Conservation (phyloP, 352 stramenopile genomes). For the Pythium diclinum region DNA sequence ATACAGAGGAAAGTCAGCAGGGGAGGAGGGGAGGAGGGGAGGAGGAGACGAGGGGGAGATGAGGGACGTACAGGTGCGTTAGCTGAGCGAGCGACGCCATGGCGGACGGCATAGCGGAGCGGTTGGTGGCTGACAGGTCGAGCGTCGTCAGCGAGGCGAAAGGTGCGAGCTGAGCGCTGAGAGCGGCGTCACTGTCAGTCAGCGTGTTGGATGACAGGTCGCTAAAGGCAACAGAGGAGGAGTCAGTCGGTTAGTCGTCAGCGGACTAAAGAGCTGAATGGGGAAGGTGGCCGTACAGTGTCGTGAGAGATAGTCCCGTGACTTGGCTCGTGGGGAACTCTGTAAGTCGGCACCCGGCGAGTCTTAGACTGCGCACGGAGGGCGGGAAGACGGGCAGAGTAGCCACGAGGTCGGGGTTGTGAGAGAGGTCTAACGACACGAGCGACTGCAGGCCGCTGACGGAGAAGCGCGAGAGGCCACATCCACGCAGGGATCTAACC, state of each 20-base stretch:
- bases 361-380: slow-evolving; percentile 3
- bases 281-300: slow-evolving; percentile 13
- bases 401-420: slow-evolving; percentile 5
- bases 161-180: background rate
- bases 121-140: slow-evolving; percentile 20
- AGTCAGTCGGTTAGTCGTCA: background rate
- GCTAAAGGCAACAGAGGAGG: background rate
- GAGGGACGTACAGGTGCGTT: slow-evolving; percentile 14
- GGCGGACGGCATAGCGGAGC: slow-evolving; percentile 1
- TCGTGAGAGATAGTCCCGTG: slow-evolving; percentile 5
- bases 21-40: background rate
- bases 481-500: slow-evolving; percentile 18
- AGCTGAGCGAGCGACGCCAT: slow-evolving; percentile 5
- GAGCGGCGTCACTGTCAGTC: background rate
- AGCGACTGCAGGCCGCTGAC: background rate
- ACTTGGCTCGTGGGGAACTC: slow-evolving; percentile 3
- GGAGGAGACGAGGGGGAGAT: no score
- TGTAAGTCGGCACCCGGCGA: slow-evolving; percentile 13
- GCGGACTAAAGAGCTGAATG: no score
- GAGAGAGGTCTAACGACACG: slow-evolving; percentile 14
- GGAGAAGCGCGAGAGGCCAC: slow-evolving; percentile 6
- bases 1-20: background rate
- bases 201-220: slow-evolving; percentile 23
- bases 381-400: background rate
- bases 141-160: slow-evolving; percentile 11